A percentile compares a stretch with the other conserved stretches of the same genome.
phyloP scores from a whole-genome alignment of 257 asterid genomes.

The Linderniella brevidens region DNA sequence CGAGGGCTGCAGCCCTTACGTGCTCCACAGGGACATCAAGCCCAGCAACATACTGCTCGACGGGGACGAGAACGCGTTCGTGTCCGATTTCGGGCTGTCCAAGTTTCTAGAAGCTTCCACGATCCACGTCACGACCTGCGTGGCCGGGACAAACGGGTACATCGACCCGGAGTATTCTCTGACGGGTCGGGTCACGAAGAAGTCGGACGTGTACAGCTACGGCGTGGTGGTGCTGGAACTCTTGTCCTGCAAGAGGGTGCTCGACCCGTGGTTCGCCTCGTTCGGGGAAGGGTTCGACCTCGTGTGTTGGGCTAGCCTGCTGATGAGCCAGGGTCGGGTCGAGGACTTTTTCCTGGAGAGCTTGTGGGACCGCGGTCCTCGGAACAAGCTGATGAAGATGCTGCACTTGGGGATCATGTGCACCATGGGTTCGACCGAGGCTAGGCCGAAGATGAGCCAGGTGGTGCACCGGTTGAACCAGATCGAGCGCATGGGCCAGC shows the following conservation, averaged over 20 bases:
- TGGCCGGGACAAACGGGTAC: conserved; percentile 85
- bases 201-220: conserved; percentile 87
- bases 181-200: conserved; percentile 92
- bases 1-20: conserved; percentile 85
- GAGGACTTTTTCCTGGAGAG: conserved; percentile 75
- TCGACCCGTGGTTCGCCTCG: conserved; percentile 82
- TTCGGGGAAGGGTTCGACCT: conserved; percentile 84
- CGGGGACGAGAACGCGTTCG: conserved; percentile 63
- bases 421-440: conserved; percentile 61
- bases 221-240: conserved; percentile 85
- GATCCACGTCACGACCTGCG: conserved; percentile 84
- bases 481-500: too few relatives aligned
- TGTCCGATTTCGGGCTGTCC: conserved; percentile 83
- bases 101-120: conserved; percentile 69
- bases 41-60: conserved; percentile 82
- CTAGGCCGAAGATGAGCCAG: conserved; percentile 85
- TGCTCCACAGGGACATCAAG: conserved; percentile 89
- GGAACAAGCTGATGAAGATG: conserved; percentile 72
- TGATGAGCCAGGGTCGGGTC: conserved; percentile 60
- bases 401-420: conserved; percentile 70
- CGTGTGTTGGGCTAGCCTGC: conserved; percentile 89
- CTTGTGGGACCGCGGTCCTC: conserved; percentile 81
- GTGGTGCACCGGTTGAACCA: conserved; percentile 77
- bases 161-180: conserved; percentile 91
- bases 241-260: conserved; percentile 75